phyloP scores from a whole-genome alignment of 164 flowering plant genomes.

The Houttuynia cordata region DNA sequence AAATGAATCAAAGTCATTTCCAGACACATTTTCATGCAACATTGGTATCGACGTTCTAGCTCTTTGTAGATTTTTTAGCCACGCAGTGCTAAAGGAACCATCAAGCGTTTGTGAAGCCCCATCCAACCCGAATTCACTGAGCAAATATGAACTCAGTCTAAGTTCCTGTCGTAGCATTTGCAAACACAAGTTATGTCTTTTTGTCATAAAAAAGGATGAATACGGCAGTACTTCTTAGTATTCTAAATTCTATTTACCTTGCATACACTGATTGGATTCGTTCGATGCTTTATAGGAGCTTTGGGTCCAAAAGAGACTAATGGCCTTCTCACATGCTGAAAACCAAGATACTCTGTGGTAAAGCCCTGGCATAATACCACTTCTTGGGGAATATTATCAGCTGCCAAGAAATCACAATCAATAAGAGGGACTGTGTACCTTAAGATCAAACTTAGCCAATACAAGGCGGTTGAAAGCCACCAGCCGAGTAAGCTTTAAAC shows the following conservation, averaged over 20 bases:
- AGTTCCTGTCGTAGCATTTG: slow-evolving; percentile 42
- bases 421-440: slow-evolving; percentile 20
- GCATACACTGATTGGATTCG: slow-evolving; percentile 67
- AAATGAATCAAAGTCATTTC: slow-evolving; percentile 23
- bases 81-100: slow-evolving; percentile 67
- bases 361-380: background rate
- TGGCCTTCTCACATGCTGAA: slow-evolving; percentile 89
- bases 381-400: background rate
- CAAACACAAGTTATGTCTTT: background rate
- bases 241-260: slow-evolving; percentile 36
- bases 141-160: slow-evolving; percentile 61
- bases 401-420: background rate
- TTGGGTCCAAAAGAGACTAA: slow-evolving; percentile 91
- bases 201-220: no score
- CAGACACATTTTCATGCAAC: slow-evolving; percentile 35
- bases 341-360: background rate
- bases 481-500: slow-evolving; percentile 56
- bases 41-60: slow-evolving; percentile 39
- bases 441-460: slow-evolving; percentile 75
- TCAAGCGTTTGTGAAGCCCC: slow-evolving; percentile 45
- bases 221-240: background rate
- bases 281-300: slow-evolving; percentile 60
- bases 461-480: slow-evolving; percentile 85
- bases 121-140: slow-evolving; percentile 61
- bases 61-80: slow-evolving; percentile 69